These are phyloP conservation scores for Diplodia scrobiculata DNA, from an alignment of 2,329 filamentous ascomycete genomes.

Conservation along the genomic window DNA sequence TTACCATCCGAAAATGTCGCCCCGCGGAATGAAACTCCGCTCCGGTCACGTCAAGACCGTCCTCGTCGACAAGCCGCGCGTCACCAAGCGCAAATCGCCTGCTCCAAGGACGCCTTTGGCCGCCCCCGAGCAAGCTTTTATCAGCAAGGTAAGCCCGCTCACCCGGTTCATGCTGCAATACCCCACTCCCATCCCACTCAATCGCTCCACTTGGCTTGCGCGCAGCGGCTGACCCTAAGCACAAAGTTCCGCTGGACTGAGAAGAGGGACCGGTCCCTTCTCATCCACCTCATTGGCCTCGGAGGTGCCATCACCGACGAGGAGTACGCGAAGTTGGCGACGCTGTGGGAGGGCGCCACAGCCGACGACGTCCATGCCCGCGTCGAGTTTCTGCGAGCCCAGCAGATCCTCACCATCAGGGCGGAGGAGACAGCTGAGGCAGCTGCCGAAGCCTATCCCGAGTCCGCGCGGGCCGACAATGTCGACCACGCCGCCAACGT, in stretches of 20 bases:
- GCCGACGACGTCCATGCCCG: constrained; percentile 9
- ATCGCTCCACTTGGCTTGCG: not conserved
- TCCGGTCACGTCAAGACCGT: not conserved
- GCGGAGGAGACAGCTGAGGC: not conserved
- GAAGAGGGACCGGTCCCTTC: constrained; percentile 3
- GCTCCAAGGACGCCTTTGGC: not conserved
- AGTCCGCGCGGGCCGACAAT: not conserved
- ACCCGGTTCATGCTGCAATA: not conserved
- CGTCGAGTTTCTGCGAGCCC: constrained; percentile 9
- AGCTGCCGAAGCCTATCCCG: not conserved
- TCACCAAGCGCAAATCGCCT: constrained; percentile 1
- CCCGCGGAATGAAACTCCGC: not conserved
- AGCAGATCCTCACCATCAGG: constrained; percentile 5
- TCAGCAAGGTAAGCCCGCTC: not conserved
- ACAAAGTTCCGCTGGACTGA: constrained; percentile 9
- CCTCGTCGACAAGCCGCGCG: not conserved
- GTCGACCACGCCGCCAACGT: not conserved
- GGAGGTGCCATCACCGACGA: not conserved
- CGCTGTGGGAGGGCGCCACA: constrained; percentile 8
- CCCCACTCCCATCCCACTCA: not conserved
- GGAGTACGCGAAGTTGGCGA: constrained; percentile 1
- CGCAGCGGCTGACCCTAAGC: not conserved
- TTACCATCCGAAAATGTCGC: not conserved
- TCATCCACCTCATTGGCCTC: constrained; percentile 13
- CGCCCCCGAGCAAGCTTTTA: not conserved